Evolutionary conservation across 2,329 filamentous ascomycete genomes (phyloP).

Genomic region (Drechslerella coelobrocha): DNA sequence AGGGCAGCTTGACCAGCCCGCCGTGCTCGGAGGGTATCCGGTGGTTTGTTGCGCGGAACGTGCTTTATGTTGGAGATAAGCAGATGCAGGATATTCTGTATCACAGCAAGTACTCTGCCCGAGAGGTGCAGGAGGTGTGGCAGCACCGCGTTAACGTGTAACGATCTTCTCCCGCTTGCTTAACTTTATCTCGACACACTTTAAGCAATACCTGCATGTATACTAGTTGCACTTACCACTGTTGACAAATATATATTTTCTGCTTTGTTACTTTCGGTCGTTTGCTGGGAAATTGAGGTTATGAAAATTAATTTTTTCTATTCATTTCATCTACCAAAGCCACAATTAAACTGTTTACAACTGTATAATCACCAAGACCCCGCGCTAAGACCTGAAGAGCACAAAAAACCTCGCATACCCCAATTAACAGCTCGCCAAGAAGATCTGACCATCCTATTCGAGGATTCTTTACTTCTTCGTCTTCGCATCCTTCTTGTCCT

Average conservation of each 20-base stretch:
- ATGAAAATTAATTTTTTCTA: too few species aligned
- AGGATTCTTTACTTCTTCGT: conserved; percentile 22
- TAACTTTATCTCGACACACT: neutral
- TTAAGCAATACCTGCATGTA: too few species aligned
- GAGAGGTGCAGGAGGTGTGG: conserved; percentile 62
- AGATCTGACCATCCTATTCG: too few species aligned
- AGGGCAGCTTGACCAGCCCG: conserved; percentile 62
- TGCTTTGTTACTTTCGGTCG: too few species aligned
- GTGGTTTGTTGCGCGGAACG: conserved; percentile 61
- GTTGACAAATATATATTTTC: too few species aligned
- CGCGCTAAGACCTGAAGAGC: neutral
- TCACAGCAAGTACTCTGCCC: conserved; percentile 61
- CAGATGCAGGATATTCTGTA: conserved; percentile 63
- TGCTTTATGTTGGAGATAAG: conserved; percentile 59
- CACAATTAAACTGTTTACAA: neutral
- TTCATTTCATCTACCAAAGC: neutral
- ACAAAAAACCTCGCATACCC: neutral
- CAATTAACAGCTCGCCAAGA: conserved; percentile 1
- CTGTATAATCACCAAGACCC: neutral
- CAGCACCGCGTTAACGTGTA: conserved; percentile 60
- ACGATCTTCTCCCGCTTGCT: neutral
- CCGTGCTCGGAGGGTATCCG: conserved; percentile 62
- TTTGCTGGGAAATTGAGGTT: too few species aligned
- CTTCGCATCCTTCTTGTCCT: conserved; percentile 50
- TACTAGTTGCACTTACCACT: neutral